Percentiles rank a stretch among this genome's conserved stretches.
phyloP scores from a whole-genome alignment of 1,139 yeast species.

The Blastobotrys serpentis region DNA sequence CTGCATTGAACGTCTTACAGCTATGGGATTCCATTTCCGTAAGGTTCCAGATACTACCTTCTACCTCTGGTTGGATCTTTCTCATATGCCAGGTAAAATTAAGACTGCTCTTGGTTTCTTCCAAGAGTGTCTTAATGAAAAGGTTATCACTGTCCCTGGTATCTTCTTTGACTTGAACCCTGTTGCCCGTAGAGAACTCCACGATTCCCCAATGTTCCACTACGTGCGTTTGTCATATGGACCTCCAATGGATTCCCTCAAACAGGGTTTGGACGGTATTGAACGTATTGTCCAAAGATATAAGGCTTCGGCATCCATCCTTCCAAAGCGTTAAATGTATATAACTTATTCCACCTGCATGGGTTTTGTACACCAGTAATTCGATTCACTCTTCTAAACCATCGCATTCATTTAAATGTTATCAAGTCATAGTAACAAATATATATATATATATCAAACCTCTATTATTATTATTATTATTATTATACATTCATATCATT shows the following conservation, averaged over 20 bases:
- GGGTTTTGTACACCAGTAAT: background rate
- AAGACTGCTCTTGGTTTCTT: constrained; percentile 64
- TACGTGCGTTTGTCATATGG: constrained; percentile 65
- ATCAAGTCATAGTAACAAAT: too few species aligned
- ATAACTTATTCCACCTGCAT: background rate
- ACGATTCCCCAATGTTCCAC: constrained; percentile 64
- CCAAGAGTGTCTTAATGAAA: constrained; percentile 66
- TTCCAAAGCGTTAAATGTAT: constrained; percentile 19
- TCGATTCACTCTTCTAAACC: background rate
- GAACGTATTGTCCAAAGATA: constrained; percentile 52
- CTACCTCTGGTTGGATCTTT: constrained; percentile 61
- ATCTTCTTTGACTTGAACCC: constrained; percentile 67
- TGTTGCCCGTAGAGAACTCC: constrained; percentile 58
- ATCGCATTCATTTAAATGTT: too few species aligned
- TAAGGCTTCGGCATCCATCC: constrained; percentile 20
- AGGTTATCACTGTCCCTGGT: constrained; percentile 66
- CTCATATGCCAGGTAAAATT: constrained; percentile 59
- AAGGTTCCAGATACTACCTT: constrained; percentile 62
- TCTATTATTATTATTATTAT: too few species aligned
- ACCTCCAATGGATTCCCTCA: constrained; percentile 56
- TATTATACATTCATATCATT: constrained; percentile 62
- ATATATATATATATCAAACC: too few species aligned
- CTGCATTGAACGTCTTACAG: constrained; percentile 50
- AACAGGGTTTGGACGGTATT: constrained; percentile 65
- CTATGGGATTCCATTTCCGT: constrained; percentile 58